Percentiles rank a stretch among this genome's conserved stretches.
Evolutionary conservation across 2,329 filamentous ascomycete species (phyloP).

Genomic region (Sclerotinia subarctica): DNA sequence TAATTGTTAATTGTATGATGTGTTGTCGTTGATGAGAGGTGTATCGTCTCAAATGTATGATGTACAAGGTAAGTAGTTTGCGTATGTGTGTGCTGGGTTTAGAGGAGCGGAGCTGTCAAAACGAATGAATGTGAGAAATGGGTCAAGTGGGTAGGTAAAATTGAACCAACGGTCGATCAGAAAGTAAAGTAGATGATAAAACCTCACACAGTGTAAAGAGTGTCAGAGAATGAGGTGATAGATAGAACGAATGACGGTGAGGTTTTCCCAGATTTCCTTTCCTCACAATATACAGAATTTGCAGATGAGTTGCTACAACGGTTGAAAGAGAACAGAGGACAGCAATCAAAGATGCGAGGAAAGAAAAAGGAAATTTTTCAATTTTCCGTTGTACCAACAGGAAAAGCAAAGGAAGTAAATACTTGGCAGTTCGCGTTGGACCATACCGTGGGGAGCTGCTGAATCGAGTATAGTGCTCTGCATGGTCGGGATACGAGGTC

Average conservation of each 20-base stretch:
- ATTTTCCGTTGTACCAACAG: background rate
- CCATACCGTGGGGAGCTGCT: background rate
- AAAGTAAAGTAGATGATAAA: background rate
- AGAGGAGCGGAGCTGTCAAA: background rate
- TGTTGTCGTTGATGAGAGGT: background rate
- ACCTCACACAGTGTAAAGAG: background rate
- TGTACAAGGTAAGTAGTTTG: background rate
- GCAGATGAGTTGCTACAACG: background rate
- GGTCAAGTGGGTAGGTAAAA: too few species aligned
- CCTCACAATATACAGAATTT: background rate
- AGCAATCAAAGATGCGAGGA: background rate
- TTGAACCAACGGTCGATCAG: background rate
- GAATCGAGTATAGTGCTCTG: background rate
- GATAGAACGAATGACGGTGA: background rate
- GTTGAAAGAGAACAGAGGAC: background rate
- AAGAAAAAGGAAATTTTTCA: background rate
- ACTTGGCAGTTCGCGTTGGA: conserved; percentile 5
- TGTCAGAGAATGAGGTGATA: background rate
- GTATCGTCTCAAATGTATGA: conserved; percentile 15
- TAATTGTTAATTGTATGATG: background rate
- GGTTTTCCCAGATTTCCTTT: background rate
- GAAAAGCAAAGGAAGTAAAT: conserved; percentile 5
- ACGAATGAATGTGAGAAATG: background rate
- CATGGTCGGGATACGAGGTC: conserved; percentile 2
- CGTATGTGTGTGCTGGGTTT: background rate